Evolutionary conservation across 2,329 filamentous ascomycete genomes (phyloP).

Genomic region (Penicillium sp.): DNA sequence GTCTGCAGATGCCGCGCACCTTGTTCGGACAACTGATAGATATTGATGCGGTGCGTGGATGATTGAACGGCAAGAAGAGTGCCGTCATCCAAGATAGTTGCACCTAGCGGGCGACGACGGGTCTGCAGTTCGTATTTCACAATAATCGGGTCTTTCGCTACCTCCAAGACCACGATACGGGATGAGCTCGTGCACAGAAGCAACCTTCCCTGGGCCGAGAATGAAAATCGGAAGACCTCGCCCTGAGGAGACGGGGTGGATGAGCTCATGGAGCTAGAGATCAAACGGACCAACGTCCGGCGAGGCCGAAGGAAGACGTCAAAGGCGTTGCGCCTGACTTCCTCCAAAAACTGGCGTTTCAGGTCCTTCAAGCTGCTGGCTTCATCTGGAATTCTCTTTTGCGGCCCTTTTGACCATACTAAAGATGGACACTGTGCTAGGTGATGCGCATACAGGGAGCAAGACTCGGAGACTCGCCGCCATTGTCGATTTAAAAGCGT

Average conservation of each 20-base stretch:
- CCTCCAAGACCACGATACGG: conserved; percentile 71
- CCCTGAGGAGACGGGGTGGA: conserved; percentile 72
- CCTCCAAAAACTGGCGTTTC: conserved; percentile 60
- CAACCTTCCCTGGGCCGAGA: conserved; percentile 68
- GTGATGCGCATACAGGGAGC: conserved; percentile 43
- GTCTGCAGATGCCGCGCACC: conserved; percentile 67
- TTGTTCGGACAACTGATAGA: conserved; percentile 65
- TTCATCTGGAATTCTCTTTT: conserved; percentile 24
- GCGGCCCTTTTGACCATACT: conserved; percentile 31
- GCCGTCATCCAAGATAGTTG: conserved; percentile 74
- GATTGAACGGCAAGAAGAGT: conserved; percentile 71
- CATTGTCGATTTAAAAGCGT: conserved; percentile 41
- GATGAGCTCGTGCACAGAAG: conserved; percentile 80
- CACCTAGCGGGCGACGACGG: conserved; percentile 65
- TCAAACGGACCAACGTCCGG: conserved; percentile 67
- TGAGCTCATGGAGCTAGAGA: conserved; percentile 78
- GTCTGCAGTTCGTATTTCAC: conserved; percentile 77
- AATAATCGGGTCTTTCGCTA: conserved; percentile 52
- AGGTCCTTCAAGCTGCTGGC: conserved; percentile 53
- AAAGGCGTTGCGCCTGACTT: conserved; percentile 72
- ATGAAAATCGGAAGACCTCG: conserved; percentile 77
- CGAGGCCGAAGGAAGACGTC: conserved; percentile 66
- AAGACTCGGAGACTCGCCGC: conserved; percentile 38
- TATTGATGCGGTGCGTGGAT: conserved; percentile 73
- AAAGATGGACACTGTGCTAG: conserved; percentile 41